These are phyloP conservation scores for Penicillium oxalicum DNA, from an alignment of 2,329 filamentous ascomycete genomes.

Conservation along the genomic window DNA sequence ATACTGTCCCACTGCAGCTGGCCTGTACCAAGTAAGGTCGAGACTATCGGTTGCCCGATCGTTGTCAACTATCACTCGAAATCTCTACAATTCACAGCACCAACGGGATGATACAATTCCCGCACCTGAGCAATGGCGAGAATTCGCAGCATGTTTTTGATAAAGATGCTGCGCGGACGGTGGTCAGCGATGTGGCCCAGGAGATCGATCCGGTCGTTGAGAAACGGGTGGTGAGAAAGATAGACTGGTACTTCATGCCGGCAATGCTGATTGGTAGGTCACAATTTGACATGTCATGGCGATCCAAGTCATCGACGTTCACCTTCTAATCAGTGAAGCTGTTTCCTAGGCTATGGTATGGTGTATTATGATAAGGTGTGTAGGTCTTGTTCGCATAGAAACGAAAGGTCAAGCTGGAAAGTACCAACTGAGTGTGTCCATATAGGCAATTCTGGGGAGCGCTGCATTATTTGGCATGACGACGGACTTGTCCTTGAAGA, in stretches of 20 bases:
- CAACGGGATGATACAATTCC: constrained; percentile 18
- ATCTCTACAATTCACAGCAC: too few relatives aligned
- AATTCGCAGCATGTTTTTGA: constrained; percentile 20
- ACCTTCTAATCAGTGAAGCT: too few relatives aligned
- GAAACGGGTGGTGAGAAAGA: constrained; percentile 57
- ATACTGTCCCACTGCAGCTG: too few relatives aligned
- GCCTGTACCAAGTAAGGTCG: too few relatives aligned
- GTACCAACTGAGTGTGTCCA: neutral
- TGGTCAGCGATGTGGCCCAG: constrained; percentile 50
- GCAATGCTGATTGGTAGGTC: constrained; percentile 54
- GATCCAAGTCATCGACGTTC: neutral
- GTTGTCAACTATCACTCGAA: too few relatives aligned
- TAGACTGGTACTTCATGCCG: constrained; percentile 62
- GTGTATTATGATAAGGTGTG: constrained; percentile 64
- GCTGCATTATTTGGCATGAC: constrained; percentile 74
- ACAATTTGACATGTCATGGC: neutral
- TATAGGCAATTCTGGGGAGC: constrained; percentile 63
- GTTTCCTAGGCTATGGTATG: constrained; percentile 48
- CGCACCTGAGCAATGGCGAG: constrained; percentile 9
- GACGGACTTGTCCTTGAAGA: constrained; percentile 55
- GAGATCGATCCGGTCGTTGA: constrained; percentile 51
- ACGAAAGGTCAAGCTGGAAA: neutral
- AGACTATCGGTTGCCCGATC: too few relatives aligned
- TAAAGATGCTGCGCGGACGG: constrained; percentile 52
- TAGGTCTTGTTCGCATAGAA: too few relatives aligned